phyloP scores from a whole-genome alignment of 495 filamentous ascomycete genomes.

The Pseudomonodictys pantanalensis region DNA sequence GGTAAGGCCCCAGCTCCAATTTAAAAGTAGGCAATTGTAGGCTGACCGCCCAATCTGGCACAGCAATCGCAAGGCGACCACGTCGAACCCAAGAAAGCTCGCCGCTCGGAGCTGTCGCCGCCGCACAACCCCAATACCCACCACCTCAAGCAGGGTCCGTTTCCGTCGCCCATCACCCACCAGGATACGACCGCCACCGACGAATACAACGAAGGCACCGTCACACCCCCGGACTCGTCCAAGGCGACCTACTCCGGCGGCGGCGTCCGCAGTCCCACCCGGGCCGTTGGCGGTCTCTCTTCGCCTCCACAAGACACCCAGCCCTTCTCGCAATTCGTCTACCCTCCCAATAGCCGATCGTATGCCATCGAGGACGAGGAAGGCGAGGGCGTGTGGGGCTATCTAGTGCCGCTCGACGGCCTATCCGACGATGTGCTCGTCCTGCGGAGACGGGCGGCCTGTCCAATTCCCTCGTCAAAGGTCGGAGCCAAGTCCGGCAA shows the following conservation, averaged over 20 bases:
- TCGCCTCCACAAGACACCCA: conserved; percentile 66
- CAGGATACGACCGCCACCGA: conserved; percentile 56
- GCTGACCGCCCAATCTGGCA: conserved; percentile 3
- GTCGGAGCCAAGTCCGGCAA: conserved; percentile 43
- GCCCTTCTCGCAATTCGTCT: conserved; percentile 72
- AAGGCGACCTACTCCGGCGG: conserved; percentile 52
- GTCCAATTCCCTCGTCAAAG: conserved; percentile 50
- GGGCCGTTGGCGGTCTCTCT: conserved; percentile 61
- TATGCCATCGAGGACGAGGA: conserved; percentile 83
- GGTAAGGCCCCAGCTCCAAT: conserved; percentile 22
- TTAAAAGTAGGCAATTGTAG: conserved; percentile 2
- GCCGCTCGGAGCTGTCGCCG: conserved; percentile 57
- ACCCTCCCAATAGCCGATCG: conserved; percentile 68
- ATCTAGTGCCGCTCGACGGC: conserved; percentile 76
- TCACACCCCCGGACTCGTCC: conserved; percentile 65
- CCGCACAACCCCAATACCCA: conserved; percentile 44
- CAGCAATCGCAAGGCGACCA: conserved; percentile 35
- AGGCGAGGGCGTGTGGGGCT: conserved; percentile 93
- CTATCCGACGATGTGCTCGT: conserved; percentile 68
- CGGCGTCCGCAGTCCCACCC: conserved; percentile 45
- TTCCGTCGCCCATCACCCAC: conserved; percentile 81
- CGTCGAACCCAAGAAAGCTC: conserved; percentile 57
- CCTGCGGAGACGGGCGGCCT: conserved; percentile 64
- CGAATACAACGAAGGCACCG: conserved; percentile 66
- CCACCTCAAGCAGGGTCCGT: conserved; percentile 58